Conservation (phyloP, 1,284 basidiomycete genomes). For the Ceratobasidium sp. region DNA sequence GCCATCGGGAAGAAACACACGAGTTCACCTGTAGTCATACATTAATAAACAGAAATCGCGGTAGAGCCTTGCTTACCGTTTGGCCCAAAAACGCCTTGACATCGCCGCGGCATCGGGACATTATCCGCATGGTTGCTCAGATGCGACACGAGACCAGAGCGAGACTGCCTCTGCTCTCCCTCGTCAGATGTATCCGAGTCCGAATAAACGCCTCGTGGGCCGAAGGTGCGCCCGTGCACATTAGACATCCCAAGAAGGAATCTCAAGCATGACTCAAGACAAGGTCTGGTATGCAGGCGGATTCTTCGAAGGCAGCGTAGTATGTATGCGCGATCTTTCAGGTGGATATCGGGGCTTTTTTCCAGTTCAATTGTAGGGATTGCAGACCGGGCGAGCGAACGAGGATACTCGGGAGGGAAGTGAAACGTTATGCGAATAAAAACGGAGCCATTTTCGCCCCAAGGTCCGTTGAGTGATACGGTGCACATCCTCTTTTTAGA, state of each 20-base stretch:
- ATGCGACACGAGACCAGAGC: constrained; percentile 52
- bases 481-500: constrained; percentile 85
- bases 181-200: constrained; percentile 56
- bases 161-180: constrained; percentile 37
- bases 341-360: constrained; percentile 81
- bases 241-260: constrained; percentile 77
- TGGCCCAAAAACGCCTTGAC: constrained; percentile 86
- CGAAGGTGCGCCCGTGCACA: constrained; percentile 54
- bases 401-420: constrained; percentile 88
- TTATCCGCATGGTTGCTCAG: constrained; percentile 73
- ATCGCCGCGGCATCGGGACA: constrained; percentile 81
- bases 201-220: constrained; percentile 53
- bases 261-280: constrained; percentile 83
- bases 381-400: constrained; percentile 64
- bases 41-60: not conserved
- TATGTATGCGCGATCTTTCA: constrained; percentile 81
- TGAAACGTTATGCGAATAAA: constrained; percentile 92
- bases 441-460: constrained; percentile 82
- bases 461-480: constrained; percentile 89
- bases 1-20: constrained; percentile 77
- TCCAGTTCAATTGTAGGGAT: constrained; percentile 86
- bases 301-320: constrained; percentile 80
- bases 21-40: constrained; percentile 72
- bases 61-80: constrained; percentile 69
- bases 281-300: constrained; percentile 77